Conservation (phyloP, 1,139 yeast genomes). For the Blastobotrys indianensis region DNA sequence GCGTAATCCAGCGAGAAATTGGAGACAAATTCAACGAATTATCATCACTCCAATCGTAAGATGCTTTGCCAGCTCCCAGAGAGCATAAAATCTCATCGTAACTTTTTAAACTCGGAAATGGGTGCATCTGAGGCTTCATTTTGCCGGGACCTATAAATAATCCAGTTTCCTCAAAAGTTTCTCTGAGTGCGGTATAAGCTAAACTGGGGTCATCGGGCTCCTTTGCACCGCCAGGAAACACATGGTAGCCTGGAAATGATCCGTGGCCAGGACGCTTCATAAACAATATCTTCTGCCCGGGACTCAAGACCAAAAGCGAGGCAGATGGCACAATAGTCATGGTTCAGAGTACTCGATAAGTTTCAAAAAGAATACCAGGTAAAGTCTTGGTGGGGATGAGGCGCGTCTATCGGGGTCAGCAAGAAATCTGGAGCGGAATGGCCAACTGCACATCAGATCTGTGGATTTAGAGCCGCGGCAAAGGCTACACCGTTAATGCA, state of each 20-base stretch:
- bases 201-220: conserved; percentile 27
- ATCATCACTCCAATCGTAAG: conserved; percentile 16
- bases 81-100: conserved; percentile 18
- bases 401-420: too few relatives aligned
- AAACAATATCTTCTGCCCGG: conserved; percentile 25
- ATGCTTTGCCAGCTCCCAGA: conserved; percentile 9
- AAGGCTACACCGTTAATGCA: too few relatives aligned
- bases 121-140: conserved; percentile 15
- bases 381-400: too few relatives aligned
- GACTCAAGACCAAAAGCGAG: conserved; percentile 29
- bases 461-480: too few relatives aligned
- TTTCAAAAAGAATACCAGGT: too few relatives aligned
- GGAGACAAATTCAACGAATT: conserved; percentile 1
- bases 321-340: conserved; percentile 23
- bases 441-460: too few relatives aligned
- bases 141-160: conserved; percentile 23
- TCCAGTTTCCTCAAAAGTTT: conserved; percentile 34
- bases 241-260: conserved; percentile 29
- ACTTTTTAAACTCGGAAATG: conserved; percentile 11
- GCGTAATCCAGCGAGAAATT: conserved; percentile 31
- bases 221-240: conserved; percentile 33
- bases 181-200: conserved; percentile 31
- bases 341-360: neutral
- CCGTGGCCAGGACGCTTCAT: conserved; percentile 30
- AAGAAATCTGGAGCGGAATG: too few relatives aligned